Conservation (phyloP, 192 early-diverging fungal species). For the Coemansia sp. region DNA sequence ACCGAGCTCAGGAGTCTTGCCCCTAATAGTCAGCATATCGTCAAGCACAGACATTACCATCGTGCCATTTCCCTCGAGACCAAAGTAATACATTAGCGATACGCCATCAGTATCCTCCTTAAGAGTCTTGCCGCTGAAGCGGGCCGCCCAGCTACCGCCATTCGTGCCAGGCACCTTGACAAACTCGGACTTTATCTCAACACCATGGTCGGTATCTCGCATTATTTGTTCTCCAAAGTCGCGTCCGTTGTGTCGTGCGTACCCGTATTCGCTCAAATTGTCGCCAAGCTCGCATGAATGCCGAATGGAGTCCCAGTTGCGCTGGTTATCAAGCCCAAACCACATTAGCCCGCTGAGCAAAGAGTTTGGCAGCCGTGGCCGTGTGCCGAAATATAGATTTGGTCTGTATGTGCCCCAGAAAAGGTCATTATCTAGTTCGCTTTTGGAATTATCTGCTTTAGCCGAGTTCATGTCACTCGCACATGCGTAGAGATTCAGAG, state of each 20-base stretch:
- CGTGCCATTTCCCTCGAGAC: constrained; percentile 71
- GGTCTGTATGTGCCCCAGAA: constrained; percentile 92
- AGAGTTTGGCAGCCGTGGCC: constrained; percentile 71
- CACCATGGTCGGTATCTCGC: constrained; percentile 30
- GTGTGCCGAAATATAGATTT: constrained; percentile 91
- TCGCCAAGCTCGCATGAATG: constrained; percentile 93
- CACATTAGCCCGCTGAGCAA: constrained; percentile 94
- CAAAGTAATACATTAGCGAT: constrained; percentile 77
- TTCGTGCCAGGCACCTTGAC: constrained; percentile 57
- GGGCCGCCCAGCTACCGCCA: constrained; percentile 54
- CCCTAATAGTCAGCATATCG: constrained; percentile 51
- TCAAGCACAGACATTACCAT: constrained; percentile 49
- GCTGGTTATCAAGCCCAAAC: constrained; percentile 70
- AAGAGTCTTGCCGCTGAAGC: constrained; percentile 66
- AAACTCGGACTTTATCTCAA: constrained; percentile 31
- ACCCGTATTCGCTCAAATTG: constrained; percentile 77
- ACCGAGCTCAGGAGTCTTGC: constrained; percentile 69
- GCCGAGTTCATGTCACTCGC: background rate
- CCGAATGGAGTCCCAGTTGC: constrained; percentile 66
- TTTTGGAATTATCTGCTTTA: constrained; percentile 4
- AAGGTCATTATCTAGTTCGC: constrained; percentile 57
- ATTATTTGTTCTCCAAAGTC: constrained; percentile 70
- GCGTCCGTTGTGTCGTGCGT: constrained; percentile 84
- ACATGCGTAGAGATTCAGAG: background rate
- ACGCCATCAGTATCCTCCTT: constrained; percentile 45